Base-by-base conservation (phyloP, 164 flowering plant genomes). In the Pachysandra terminalis region DNA sequence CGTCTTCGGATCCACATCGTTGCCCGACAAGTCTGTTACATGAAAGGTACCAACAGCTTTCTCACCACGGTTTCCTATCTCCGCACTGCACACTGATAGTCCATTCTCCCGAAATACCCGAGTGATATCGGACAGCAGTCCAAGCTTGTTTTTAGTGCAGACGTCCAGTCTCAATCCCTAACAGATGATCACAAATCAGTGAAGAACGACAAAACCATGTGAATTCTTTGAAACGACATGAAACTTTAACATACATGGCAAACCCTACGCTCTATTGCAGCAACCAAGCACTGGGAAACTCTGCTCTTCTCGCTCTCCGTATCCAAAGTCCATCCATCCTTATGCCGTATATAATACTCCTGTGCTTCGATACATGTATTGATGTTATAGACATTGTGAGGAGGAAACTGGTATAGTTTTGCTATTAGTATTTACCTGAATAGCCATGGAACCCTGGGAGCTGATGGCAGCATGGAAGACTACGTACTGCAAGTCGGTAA, bases 381-480 rank as follows among this genome's bases (percentile, higher is more conserved):
- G n/a, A n/a, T n/a, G n/a, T n/a, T n/a, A n/a, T n/a, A n/a, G n/a
- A n/a, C n/a, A n/a, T n/a, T n/a, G n/a, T n/a, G n/a, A n/a, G n/a
- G n/a, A n/a, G n/a, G n/a, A n/a, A n/a, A n/a, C n/a, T n/a, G n/a
- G n/a, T n/a, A n/a, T n/a, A n/a, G n/a, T n/a, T n/a, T n/a, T n/a
- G n/a, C n/a, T n/a, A n/a, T n/a, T n/a, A n/a, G n/a, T n/a, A n/a
- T n/a, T 21, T 71, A 89, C 97, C 96, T 91, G 98, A 59, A 76
- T 66, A 13, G 98, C 98, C 8, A 79, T 58, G 63, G 85, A 70
- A 9, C 85, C 84, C 32, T 78, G 71, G n/a, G 96, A 91, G 79
- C 88, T 80, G 37, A 95, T 81, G 13, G 90, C 84, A 0, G 98
- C 98, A 70, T 95, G 98, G 65, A 85, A 89, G 37, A 95, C 96